A percentile compares a stretch with the other conserved stretches of the same genome.
Conservation (phyloP, 2,329 filamentous ascomycete genomes). For the Neofusicoccum kwambonambiense region DNA sequence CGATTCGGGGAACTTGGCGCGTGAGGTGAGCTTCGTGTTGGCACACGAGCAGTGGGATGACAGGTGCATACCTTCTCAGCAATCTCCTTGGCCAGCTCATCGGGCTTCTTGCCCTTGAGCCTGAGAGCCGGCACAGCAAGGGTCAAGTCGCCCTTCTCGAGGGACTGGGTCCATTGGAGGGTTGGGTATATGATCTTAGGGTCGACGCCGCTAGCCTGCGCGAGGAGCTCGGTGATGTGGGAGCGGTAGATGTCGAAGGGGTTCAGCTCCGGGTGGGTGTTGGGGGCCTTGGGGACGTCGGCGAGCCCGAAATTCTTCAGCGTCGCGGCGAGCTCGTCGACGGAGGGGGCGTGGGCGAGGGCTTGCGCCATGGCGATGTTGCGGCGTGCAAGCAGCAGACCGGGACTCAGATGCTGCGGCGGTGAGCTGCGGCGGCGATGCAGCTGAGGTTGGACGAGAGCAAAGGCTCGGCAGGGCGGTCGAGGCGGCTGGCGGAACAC, state of each 20-base stretch:
- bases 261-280: slow-evolving; percentile 64
- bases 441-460: neutral
- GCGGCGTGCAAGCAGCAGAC: neutral
- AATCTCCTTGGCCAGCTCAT: slow-evolving; percentile 56
- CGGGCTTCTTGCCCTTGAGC: slow-evolving; percentile 64
- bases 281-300: slow-evolving; percentile 39
- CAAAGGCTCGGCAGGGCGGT: slow-evolving; percentile 1
- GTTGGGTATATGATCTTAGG: slow-evolving; percentile 69
- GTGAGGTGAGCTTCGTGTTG: neutral
- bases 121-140: slow-evolving; percentile 77
- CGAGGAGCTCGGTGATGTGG: slow-evolving; percentile 69
- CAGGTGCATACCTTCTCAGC: slow-evolving; percentile 41
- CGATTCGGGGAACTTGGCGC: slow-evolving; percentile 66
- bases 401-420: neutral
- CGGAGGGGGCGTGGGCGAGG: slow-evolving; percentile 17
- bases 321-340: slow-evolving; percentile 38
- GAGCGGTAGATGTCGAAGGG: slow-evolving; percentile 77
- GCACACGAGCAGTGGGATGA: neutral
- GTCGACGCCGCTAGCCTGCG: slow-evolving; percentile 69
- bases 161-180: slow-evolving; percentile 73
- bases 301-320: slow-evolving; percentile 39
- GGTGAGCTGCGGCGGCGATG: neutral
- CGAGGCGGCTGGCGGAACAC: neutral
- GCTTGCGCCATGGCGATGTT: slow-evolving; percentile 10
- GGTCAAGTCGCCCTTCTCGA: slow-evolving; percentile 81